Percentiles rank a stretch among this genome's conserved stretches.
Evolutionary conservation across 1,139 yeast species (phyloP).

Genomic region (Geotrichum armillariae): DNA sequence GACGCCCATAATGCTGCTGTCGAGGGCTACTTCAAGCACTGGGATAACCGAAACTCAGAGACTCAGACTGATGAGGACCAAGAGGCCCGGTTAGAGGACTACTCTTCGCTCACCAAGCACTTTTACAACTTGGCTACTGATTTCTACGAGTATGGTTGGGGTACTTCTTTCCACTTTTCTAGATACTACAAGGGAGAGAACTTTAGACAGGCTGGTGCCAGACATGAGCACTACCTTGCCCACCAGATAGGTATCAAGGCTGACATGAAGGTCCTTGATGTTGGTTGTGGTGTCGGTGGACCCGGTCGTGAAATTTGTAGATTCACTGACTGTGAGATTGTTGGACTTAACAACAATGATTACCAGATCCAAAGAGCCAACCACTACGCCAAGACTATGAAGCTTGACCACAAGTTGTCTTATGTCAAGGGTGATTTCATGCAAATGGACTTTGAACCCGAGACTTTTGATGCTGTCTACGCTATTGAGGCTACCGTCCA

Average conservation of each 20-base stretch:
- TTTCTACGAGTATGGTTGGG: slow-evolving; percentile 98
- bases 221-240: slow-evolving; percentile 97
- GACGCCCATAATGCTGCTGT: slow-evolving; percentile 82
- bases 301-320: slow-evolving; percentile 96
- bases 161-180: slow-evolving; percentile 97
- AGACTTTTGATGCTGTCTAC: slow-evolving; percentile 91
- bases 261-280: slow-evolving; percentile 89
- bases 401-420: slow-evolving; percentile 68
- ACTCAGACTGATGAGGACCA: slow-evolving; percentile 72
- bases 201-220: slow-evolving; percentile 88
- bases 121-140: slow-evolving; percentile 97
- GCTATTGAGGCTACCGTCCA: slow-evolving; percentile 99
- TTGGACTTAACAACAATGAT: slow-evolving; percentile 95
- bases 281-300: slow-evolving; percentile 99
- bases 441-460: slow-evolving; percentile 96
- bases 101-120: slow-evolving; percentile 89
- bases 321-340: slow-evolving; percentile 83
- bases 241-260: slow-evolving; percentile 76
- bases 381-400: slow-evolving; percentile 67
- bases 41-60: slow-evolving; percentile 59
- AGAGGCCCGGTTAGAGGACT: slow-evolving; percentile 73
- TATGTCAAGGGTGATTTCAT: slow-evolving; percentile 98
- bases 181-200: slow-evolving; percentile 93
- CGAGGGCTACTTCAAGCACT: slow-evolving; percentile 90
- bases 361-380: slow-evolving; percentile 91